phyloP scores from a whole-genome alignment of 805 yeast genomes.

The Komagataella phaffii region DNA sequence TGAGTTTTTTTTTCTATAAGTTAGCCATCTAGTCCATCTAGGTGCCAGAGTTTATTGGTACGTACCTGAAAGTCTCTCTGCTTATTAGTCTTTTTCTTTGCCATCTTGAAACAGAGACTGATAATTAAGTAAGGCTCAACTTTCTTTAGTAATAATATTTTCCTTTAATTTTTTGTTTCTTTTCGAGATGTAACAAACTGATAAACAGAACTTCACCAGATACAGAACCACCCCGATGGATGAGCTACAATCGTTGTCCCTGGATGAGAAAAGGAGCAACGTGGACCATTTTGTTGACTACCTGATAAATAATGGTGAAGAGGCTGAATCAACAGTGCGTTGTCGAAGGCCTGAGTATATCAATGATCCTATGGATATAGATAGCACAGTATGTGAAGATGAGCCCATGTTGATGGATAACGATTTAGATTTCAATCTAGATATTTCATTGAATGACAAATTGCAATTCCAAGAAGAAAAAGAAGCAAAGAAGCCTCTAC shows the following conservation, averaged over 20 bases:
- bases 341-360: not conserved
- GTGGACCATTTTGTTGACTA: not conserved
- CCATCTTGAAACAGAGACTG: conserved; percentile 17
- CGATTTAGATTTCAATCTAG: not conserved
- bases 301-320: not conserved
- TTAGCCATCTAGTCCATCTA: not conserved
- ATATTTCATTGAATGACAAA: not conserved
- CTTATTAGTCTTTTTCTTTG: conserved; percentile 46
- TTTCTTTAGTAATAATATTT: not conserved
- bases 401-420: not conserved
- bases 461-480: not conserved
- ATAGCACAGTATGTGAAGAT: not conserved
- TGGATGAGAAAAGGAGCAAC: not conserved
- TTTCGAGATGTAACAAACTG: not conserved
- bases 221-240: not conserved
- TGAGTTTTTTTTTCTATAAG: conserved; percentile 52
- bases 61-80: conserved; percentile 50
- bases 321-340: not conserved
- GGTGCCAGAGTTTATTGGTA: not conserved
- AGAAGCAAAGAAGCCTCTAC: not conserved
- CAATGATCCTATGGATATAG: conserved; percentile 2
- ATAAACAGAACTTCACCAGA: not conserved
- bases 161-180: too few relatives aligned
- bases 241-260: not conserved
- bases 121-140: not conserved